A percentile compares a stretch with the other conserved stretches of the same genome.
Evolutionary conservation across 2,329 filamentous ascomycete genomes (phyloP).

Genomic region (Tolypocladium cylindrosporum): DNA sequence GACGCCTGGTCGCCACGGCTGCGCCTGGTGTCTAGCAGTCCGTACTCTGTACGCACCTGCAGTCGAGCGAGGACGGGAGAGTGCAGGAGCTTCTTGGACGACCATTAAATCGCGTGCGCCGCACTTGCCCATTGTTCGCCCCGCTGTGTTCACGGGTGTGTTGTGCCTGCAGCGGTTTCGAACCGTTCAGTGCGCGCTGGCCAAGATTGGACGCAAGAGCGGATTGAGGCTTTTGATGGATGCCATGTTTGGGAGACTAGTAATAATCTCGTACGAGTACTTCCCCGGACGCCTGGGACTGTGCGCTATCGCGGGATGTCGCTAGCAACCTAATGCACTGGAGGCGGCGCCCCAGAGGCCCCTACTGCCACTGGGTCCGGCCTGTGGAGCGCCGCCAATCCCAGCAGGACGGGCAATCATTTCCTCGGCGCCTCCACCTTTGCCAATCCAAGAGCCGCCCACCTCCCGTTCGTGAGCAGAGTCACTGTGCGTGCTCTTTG

Average conservation of each 20-base stretch:
- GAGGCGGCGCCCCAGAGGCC: neutral
- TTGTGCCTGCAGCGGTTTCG: neutral
- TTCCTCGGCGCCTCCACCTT: neutral
- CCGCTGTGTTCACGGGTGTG: neutral
- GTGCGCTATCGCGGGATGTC: neutral
- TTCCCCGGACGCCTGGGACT: neutral
- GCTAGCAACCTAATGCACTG: neutral
- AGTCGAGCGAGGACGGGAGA: neutral
- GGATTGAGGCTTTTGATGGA: too few species aligned
- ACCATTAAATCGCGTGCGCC: neutral
- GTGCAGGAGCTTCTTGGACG: neutral
- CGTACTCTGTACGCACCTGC: neutral
- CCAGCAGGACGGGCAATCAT: slow-evolving; percentile 1
- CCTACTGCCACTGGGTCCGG: neutral
- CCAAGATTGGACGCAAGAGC: too few species aligned
- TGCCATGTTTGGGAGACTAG: too few species aligned
- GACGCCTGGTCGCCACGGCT: neutral
- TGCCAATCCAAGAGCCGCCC: neutral
- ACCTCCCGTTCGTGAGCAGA: too few species aligned
- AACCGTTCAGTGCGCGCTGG: too few species aligned
- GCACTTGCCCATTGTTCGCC: neutral
- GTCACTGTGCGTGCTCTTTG: too few species aligned
- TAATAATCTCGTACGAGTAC: too few species aligned
- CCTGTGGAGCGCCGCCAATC: neutral
- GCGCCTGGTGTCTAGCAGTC: neutral